These are phyloP conservation scores for Leishmania braziliensis DNA, from an alignment of 208 protist genomes.

Conservation along the genomic window DNA sequence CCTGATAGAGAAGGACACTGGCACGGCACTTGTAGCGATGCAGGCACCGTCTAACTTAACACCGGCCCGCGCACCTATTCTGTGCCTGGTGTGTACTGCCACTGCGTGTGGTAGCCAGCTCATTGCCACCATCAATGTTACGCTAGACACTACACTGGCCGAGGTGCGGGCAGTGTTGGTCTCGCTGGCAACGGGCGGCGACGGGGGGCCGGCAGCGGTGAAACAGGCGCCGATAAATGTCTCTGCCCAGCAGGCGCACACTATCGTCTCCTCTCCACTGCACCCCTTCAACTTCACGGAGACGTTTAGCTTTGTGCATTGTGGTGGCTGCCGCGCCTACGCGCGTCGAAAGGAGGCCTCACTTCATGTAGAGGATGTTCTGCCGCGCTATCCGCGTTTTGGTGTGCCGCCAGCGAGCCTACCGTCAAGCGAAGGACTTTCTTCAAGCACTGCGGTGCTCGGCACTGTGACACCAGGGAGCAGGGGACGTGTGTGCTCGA, in stretches of 20 bases:
- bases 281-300: conserved; percentile 82
- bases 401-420: conserved; percentile 30
- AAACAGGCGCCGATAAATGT: conserved; percentile 55
- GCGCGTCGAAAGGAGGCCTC: conserved; percentile 27
- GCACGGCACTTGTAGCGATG: background rate
- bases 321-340: conserved; percentile 45
- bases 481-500: conserved; percentile 10
- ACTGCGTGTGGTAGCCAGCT: conserved; percentile 57
- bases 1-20: background rate
- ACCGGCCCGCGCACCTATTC: conserved; percentile 38
- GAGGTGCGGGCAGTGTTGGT: conserved; percentile 60
- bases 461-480: background rate
- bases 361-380: conserved; percentile 41
- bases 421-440: background rate
- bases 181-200: conserved; percentile 42
- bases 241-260: conserved; percentile 29
- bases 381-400: conserved; percentile 62
- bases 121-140: conserved; percentile 67
- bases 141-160: conserved; percentile 45
- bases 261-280: conserved; percentile 49
- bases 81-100: conserved; percentile 74
- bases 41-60: conserved; percentile 28
- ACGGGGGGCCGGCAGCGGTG: conserved; percentile 36
- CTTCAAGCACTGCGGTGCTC: background rate
- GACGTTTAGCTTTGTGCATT: conserved; percentile 67